Conservation (phyloP, 139 green algal species). For the Chlamydomonas incerta region DNA sequence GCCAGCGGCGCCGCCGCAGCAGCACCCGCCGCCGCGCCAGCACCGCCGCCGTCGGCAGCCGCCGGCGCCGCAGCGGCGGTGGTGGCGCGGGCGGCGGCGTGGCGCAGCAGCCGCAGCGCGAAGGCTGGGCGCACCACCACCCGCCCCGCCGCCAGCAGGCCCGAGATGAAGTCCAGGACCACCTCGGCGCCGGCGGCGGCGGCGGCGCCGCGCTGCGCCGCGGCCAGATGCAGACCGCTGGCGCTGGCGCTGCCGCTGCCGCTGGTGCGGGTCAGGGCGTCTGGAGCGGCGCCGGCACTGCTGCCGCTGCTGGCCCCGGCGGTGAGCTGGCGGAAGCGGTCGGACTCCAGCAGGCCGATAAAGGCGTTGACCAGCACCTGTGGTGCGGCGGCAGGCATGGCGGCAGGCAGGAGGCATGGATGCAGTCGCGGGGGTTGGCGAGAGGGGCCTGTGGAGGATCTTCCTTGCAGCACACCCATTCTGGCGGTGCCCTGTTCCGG, state of each 20-base stretch:
- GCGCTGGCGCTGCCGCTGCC: not conserved
- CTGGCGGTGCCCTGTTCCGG: too few relatives aligned
- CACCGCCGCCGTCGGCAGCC: not conserved
- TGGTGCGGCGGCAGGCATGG: too few relatives aligned
- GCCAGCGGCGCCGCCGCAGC: not conserved
- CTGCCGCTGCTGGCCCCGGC: not conserved
- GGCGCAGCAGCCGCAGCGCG: conserved; percentile 51
- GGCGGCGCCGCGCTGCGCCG: not conserved
- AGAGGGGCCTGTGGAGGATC: too few relatives aligned
- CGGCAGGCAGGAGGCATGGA: too few relatives aligned
- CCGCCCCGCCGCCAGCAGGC: conserved; percentile 49
- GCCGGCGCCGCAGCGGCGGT: not conserved
- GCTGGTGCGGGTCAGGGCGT: too few relatives aligned
- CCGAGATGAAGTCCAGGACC: conserved; percentile 52
- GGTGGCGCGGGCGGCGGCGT: conserved; percentile 2
- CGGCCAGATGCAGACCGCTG: not conserved
- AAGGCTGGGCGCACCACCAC: conserved; percentile 52
- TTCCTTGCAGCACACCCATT: too few relatives aligned
- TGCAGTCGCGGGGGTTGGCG: too few relatives aligned
- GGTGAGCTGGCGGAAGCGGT: not conserved
- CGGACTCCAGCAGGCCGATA: conserved; percentile 49
- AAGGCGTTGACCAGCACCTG: conserved; percentile 63
- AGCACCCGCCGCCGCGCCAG: not conserved
- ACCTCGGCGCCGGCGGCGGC: conserved; percentile 18
- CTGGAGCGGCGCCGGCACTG: too few relatives aligned